phyloP scores from a whole-genome alignment of 2,329 filamentous ascomycete genomes.

The Trichothecium sympodiale region DNA sequence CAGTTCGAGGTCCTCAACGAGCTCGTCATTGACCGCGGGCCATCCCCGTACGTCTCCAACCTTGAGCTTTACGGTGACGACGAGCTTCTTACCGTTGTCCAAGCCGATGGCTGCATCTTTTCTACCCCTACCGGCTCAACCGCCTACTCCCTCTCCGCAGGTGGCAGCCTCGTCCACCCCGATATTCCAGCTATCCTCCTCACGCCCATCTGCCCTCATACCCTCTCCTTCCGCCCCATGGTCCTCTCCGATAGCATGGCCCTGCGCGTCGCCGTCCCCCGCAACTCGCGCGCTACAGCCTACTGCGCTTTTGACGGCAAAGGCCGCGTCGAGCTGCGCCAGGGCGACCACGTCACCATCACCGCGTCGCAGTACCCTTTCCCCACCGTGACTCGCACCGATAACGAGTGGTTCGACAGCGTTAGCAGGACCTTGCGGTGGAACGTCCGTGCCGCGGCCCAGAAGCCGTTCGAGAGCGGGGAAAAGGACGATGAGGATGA shows the following conservation, averaged over 20 bases:
- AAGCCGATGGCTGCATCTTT: slow-evolving; percentile 96
- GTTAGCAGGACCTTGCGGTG: slow-evolving; percentile 85
- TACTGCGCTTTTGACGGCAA: slow-evolving; percentile 98
- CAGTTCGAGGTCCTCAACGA: slow-evolving; percentile 98
- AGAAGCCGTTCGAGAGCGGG: slow-evolving; percentile 71
- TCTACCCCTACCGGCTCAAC: slow-evolving; percentile 92
- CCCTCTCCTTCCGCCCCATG: slow-evolving; percentile 94
- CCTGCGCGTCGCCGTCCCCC: slow-evolving; percentile 77
- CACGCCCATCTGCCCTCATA: slow-evolving; percentile 96
- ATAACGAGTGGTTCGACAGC: slow-evolving; percentile 93
- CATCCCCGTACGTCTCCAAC: slow-evolving; percentile 93
- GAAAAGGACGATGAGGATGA: slow-evolving; percentile 42
- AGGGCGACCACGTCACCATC: slow-evolving; percentile 93
- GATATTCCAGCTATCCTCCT: slow-evolving; percentile 94
- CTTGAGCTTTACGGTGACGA: slow-evolving; percentile 93
- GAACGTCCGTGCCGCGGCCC: slow-evolving; percentile 86
- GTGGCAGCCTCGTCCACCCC: slow-evolving; percentile 89
- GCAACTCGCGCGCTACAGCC: slow-evolving; percentile 77
- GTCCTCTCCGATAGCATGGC: slow-evolving; percentile 91
- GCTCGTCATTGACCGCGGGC: slow-evolving; percentile 93
- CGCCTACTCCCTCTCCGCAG: slow-evolving; percentile 90
- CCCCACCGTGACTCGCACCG: slow-evolving; percentile 83
- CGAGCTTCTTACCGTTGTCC: slow-evolving; percentile 86
- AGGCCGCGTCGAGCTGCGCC: slow-evolving; percentile 81
- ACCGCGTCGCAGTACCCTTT: slow-evolving; percentile 95